These are phyloP conservation scores for Lumnitzera littorea DNA, from an alignment of 345 rosid species.

Conservation along the genomic window DNA sequence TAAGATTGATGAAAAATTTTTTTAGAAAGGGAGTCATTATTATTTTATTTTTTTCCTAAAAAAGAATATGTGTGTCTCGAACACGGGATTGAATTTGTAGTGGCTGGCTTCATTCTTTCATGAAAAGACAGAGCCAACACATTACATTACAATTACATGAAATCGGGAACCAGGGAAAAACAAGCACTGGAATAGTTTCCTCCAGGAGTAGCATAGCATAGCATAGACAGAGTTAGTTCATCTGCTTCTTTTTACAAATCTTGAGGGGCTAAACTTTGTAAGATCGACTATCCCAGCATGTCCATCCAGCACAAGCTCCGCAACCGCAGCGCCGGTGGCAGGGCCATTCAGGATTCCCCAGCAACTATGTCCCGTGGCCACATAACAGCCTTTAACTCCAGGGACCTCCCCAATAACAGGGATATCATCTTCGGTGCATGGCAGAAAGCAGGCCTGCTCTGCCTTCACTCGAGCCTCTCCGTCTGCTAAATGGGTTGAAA, in stretches of 20 bases:
- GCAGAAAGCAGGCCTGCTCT: conserved; percentile 92
- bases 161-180: too few species aligned
- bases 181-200: not conserved
- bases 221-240: not conserved
- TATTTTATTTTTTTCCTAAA: too few species aligned
- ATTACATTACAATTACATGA: too few species aligned
- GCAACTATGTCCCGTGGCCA: conserved; percentile 80
- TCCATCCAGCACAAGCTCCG: conserved; percentile 73
- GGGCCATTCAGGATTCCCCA: conserved; percentile 96
- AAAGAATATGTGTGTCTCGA: too few species aligned
- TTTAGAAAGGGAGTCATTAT: too few species aligned
- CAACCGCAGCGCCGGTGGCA: conserved; percentile 79
- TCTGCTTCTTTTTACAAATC: conserved; percentile 27
- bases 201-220: not conserved
- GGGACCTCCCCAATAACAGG: conserved; percentile 80
- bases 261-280: conserved; percentile 58
- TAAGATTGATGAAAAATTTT: too few species aligned
- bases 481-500: conserved; percentile 62
- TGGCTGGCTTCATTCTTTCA: too few species aligned
- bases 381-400: conserved; percentile 59
- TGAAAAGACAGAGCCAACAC: too few species aligned
- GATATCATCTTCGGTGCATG: conserved; percentile 61
- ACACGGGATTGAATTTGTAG: too few species aligned
- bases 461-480: conserved; percentile 54
- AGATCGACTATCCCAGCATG: conserved; percentile 55